Conservation (phyloP, 768 basidiomycete species). For the Auricularia sp. region DNA sequence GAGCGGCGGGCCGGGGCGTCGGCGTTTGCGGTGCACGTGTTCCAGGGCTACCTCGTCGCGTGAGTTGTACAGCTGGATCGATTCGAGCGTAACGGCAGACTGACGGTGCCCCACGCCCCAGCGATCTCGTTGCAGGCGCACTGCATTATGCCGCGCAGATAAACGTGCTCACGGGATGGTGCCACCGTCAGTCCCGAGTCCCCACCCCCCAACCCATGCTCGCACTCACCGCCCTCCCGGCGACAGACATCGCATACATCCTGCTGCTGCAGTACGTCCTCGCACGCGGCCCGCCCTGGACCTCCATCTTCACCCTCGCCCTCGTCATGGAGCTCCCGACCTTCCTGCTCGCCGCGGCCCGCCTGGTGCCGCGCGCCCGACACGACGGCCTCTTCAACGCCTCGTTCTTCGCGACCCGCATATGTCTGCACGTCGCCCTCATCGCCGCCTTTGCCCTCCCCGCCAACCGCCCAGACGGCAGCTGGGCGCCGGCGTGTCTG, state of each 20-base stretch:
- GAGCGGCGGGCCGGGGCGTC: background rate
- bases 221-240: conserved; percentile 37
- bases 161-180: conserved; percentile 46
- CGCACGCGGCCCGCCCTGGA: background rate
- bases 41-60: conserved; percentile 39
- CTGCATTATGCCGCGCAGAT: conserved; percentile 37
- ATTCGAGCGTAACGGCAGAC: conserved; percentile 3
- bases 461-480: conserved; percentile 24
- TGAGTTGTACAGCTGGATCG: conserved; percentile 13
- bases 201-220: conserved; percentile 38
- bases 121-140: conserved; percentile 37
- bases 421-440: conserved; percentile 35
- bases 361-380: conserved; percentile 34
- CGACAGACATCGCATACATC: conserved; percentile 23
- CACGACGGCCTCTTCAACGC: conserved; percentile 41
- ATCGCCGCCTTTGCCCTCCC: conserved; percentile 21
- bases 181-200: conserved; percentile 29
- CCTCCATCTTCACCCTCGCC: conserved; percentile 6
- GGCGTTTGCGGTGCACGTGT: conserved; percentile 14
- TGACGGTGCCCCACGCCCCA: conserved; percentile 10
- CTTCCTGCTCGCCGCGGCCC: conserved; percentile 38
- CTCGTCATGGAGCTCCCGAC: conserved; percentile 36
- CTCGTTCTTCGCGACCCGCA: conserved; percentile 43
- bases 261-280: conserved; percentile 3
- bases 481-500: conserved; percentile 30